These are phyloP conservation scores for Halteria grandinella DNA, from an alignment of 73 alveolate genomes.

Conservation along the genomic window DNA sequence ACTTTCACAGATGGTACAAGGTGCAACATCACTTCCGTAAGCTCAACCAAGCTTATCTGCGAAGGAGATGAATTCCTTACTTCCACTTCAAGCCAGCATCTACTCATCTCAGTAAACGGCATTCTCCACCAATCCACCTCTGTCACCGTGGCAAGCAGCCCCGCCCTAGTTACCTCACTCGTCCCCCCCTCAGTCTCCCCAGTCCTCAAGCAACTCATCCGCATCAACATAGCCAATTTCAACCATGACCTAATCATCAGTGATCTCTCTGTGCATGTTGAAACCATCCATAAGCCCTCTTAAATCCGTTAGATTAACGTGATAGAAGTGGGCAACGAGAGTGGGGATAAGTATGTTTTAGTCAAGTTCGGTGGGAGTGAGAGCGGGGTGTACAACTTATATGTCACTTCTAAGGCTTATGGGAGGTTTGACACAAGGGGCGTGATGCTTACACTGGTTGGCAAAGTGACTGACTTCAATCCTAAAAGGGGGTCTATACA, in stretches of 20 bases:
- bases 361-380: constrained; percentile 19
- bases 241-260: no score
- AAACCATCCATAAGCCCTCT: no score
- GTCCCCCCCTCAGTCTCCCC: no score
- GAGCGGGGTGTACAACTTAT: background rate
- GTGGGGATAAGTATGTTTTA: constrained; percentile 10
- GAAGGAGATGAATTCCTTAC: background rate
- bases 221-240: no score
- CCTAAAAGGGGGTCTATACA: constrained; percentile 6
- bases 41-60: constrained; percentile 36
- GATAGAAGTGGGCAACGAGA: no score
- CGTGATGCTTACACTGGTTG: background rate
- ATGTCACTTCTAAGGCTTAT: background rate
- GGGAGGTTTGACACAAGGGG: constrained; percentile 6
- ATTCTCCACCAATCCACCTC: no score
- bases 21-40: background rate
- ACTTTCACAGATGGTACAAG: constrained; percentile 28
- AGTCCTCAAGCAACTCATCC: constrained; percentile 9
- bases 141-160: no score
- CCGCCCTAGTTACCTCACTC: no score
- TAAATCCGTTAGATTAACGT: no score
- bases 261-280: no score
- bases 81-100: no score
- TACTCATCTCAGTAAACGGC: no score
- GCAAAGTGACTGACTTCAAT: background rate